phyloP scores from a whole-genome alignment of 225 moss, liverwort and hornwort genomes.

The Lunularia cruciata region DNA sequence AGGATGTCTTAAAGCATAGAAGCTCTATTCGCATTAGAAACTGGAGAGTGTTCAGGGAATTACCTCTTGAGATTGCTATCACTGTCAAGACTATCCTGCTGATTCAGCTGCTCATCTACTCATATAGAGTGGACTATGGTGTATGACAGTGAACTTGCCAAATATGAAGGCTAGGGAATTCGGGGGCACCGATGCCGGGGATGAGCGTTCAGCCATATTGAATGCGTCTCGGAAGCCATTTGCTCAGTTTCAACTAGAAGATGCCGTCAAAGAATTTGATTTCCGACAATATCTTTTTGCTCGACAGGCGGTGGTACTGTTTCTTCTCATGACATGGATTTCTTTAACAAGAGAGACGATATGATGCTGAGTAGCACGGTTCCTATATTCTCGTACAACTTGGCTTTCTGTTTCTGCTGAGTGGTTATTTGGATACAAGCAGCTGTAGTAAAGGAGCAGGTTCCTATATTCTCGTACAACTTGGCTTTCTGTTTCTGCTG shows the following conservation, averaged over 20 bases:
- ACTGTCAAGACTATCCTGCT: not conserved
- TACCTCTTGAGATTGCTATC: too few relatives aligned
- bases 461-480: too few relatives aligned
- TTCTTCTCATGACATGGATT: not conserved
- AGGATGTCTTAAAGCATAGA: too few relatives aligned
- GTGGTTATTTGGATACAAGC: too few relatives aligned
- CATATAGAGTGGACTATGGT: conserved; percentile 18
- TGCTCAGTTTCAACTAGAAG: conserved; percentile 73
- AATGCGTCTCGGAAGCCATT: conserved; percentile 80
- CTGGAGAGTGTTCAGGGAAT: too few relatives aligned
- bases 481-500: too few relatives aligned
- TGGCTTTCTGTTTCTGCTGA: too few relatives aligned
- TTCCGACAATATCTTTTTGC: conserved; percentile 98
- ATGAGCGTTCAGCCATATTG: conserved; percentile 79
- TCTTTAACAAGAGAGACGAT: not conserved
- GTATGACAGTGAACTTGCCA: conserved; percentile 66
- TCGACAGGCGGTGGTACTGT: conserved; percentile 83
- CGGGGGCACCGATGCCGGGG: conserved; percentile 79
- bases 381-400: too few relatives aligned
- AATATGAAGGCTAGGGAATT: conserved; percentile 66
- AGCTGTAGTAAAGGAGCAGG: too few relatives aligned
- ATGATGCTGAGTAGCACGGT: too few relatives aligned
- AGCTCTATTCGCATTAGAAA: too few relatives aligned
- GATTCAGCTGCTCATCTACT: conserved; percentile 11
- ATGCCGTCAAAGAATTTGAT: conserved; percentile 85